Evolutionary conservation across 2,329 filamentous ascomycete genomes (phyloP).

Genomic region (Pestalotiopsis sp.): DNA sequence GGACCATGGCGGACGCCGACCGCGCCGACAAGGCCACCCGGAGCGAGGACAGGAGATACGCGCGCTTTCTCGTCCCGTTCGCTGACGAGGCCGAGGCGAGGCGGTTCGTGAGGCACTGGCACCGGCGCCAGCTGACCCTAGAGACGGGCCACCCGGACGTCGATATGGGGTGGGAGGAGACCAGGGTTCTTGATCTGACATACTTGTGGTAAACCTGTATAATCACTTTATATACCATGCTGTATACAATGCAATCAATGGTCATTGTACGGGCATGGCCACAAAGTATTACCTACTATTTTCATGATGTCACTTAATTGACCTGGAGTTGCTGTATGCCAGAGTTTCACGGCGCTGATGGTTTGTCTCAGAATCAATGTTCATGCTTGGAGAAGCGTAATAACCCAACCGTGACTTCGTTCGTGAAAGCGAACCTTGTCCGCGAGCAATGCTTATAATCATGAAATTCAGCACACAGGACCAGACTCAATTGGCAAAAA

Average conservation of each 20-base stretch:
- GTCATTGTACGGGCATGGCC: background rate
- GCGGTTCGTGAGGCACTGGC: conserved; percentile 50
- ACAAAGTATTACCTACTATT: too few species aligned
- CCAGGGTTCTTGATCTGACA: conserved; percentile 28
- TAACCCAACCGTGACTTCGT: too few species aligned
- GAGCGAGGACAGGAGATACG: conserved; percentile 22
- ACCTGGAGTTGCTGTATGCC: too few species aligned
- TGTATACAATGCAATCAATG: background rate
- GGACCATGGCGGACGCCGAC: conserved; percentile 1
- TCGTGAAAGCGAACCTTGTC: too few species aligned
- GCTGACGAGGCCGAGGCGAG: conserved; percentile 55
- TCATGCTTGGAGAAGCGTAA: too few species aligned
- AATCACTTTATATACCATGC: background rate
- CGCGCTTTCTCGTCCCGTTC: conserved; percentile 59
- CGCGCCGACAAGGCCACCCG: background rate
- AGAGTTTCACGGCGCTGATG: too few species aligned
- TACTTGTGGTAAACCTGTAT: conserved; percentile 29
- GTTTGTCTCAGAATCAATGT: too few species aligned
- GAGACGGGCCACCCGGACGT: conserved; percentile 19
- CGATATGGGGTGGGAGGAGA: conserved; percentile 29
- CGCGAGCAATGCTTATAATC: background rate
- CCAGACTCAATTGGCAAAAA: conserved; percentile 14
- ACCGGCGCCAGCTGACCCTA: conserved; percentile 38
- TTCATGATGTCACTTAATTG: too few species aligned
- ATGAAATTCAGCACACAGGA: background rate